Base-by-base conservation (phyloP, 1,139 yeast species). In the Pneumocystis sp. region DNA sequence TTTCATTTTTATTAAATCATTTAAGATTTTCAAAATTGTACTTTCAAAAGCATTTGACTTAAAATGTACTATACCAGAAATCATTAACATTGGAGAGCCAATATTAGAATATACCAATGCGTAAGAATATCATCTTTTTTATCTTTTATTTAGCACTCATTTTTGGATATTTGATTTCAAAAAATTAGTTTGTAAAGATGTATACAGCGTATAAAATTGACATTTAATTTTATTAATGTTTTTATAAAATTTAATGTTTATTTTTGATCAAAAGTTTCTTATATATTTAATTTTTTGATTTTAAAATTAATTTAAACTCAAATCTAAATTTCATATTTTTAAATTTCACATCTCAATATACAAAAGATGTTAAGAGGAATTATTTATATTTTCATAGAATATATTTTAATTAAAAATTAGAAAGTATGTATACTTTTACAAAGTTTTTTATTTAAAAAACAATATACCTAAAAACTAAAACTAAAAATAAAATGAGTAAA, bases 11-110 rank as follows among this genome's bases (percentile, higher is more conserved):
- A 29, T 57, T 50, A 66, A 37, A 40, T 8, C 19, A 6, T 65
- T 56, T 19, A 62, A 68, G 76, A 90, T 93, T 42, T 93, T 93
- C 79, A 95, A 93, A 74, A 85, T 93, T 65, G 87, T 95, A 57
- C 82, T 93, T 64, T 86, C 96, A 60, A 93, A 91, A 74, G 95
- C 96, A 4, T 95, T 93, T 75, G 97, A 90, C 73, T 79, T 93
- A 72, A 85, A 86, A 71, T 79, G 93, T 72, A 87, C 86, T 63
- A 82, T 93, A 35, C 96, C 95, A 6, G 97, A 93, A 61, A 66
- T 69, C n/a, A 65, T 69, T 5, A 65, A 67, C 17, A 63, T 68
- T 25, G 71, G 71, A n/a, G 70, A 69, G 35, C 98, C 98, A 1
- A 80, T 93, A 62, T 79, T 93, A 65, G 81, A 93, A 21, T 91